Base-by-base conservation (phyloP, 2,329 filamentous ascomycete species). In the Colletotrichum nymphaeae region DNA sequence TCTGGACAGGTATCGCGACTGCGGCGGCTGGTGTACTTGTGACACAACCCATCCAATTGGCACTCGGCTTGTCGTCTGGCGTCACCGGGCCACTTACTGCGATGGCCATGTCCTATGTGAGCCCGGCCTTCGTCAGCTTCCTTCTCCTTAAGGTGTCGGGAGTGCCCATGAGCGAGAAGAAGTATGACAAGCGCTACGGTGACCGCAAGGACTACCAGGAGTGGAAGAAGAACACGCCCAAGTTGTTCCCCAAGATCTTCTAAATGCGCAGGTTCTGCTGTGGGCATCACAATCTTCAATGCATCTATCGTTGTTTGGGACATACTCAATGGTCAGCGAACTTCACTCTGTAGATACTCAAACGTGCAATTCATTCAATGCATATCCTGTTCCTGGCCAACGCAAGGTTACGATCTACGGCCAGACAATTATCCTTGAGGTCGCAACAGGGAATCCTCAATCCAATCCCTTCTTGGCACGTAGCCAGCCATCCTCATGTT, bases 1-100 rank as follows among this genome's bases (percentile, higher is more conserved):
- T 94, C 37, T 94, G 92, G 92, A 90, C 88, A 0, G 92, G 92
- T 1, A 88, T 94, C 71, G 91, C 92, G 0, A 88, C 89, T 5
- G 82, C 86, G 1, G 87, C 90, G 0, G 89, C 87, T 0, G 90
- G 91, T 1, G 83, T 90, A 1, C 82, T 94, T 62, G 80, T 88
- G 1, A 84, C 84, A 16, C 82, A 81, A n/a, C 86, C 88, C 0
- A 88, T 89, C 1, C 89, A 90, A 79, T 77, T 84, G 1, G 90
- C 88, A 0, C 86, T 93, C 78, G 90, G 91, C 0, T 78, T 92
- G 49, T 83, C 85, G 9, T 86, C 87, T 5, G 81, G 78, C n/a
- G 76, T 79, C 46, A 76, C 76, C 14, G 81, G 78, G 16, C 75
- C 78, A 2, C 30, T 81, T 1, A 73, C 79, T 0, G 83, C 80